These are phyloP conservation scores for Arabidopsis arenosa DNA, from an alignment of 345 rosid species.

Conservation along the genomic window DNA sequence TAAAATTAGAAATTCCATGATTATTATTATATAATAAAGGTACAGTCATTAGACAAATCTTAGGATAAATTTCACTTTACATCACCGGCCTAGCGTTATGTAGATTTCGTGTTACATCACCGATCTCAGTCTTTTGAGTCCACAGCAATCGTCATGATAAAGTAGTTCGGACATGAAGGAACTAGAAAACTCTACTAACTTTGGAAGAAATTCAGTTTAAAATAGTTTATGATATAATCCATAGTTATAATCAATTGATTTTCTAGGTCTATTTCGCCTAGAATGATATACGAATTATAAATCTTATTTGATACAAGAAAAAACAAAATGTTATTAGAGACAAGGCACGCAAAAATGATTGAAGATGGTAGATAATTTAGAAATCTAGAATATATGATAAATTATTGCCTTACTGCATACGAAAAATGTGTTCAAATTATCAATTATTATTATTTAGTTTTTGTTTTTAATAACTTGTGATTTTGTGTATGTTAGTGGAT, in stretches of 20 bases:
- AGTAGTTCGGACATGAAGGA: background rate
- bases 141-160: constrained; percentile 24
- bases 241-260: background rate
- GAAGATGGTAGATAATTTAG: background rate
- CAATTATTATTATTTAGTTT: background rate
- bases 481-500: constrained; percentile 3
- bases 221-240: background rate
- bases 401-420: background rate
- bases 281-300: background rate
- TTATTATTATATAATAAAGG: constrained; percentile 1
- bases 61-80: constrained; percentile 25
- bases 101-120: constrained; percentile 9
- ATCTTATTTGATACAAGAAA: background rate
- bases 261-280: no score
- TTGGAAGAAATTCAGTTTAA: background rate
- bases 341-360: background rate
- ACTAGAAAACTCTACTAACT: constrained; percentile 25
- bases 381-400: background rate
- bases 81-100: constrained; percentile 45
- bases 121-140: constrained; percentile 25
- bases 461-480: background rate
- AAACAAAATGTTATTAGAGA: background rate
- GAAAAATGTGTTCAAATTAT: background rate
- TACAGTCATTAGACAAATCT: constrained; percentile 30
- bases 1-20: constrained; percentile 14